phyloP scores from a whole-genome alignment of 2,329 filamentous ascomycete genomes.

The Teratosphaeria gauchensis region DNA sequence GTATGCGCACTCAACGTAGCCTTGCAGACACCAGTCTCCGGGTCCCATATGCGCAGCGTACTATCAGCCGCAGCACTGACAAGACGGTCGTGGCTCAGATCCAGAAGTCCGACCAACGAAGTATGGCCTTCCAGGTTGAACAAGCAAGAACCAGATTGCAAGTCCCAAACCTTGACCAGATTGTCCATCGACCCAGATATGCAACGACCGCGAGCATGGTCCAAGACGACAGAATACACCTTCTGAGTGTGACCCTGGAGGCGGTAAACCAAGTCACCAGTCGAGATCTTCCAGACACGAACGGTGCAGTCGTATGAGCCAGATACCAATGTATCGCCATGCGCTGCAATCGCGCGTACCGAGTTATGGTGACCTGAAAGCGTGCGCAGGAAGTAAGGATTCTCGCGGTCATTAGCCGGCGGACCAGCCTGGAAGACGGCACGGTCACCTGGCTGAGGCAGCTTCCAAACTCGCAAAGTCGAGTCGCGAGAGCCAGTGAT shows the following conservation, averaged over 20 bases:
- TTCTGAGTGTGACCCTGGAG: conserved; percentile 83
- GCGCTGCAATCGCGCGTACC: conserved; percentile 87
- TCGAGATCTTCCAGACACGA: conserved; percentile 94
- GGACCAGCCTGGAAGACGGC: conserved; percentile 71
- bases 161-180: conserved; percentile 92
- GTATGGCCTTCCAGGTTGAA: conserved; percentile 89
- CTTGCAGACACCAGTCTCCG: conserved; percentile 81
- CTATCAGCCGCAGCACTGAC: conserved; percentile 94
- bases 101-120: conserved; percentile 82
- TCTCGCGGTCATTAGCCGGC: conserved; percentile 64
- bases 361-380: conserved; percentile 83
- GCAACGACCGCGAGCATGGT: conserved; percentile 83
- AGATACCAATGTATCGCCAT: conserved; percentile 91
- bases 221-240: conserved; percentile 93
- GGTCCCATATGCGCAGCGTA: conserved; percentile 93
- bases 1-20: conserved; percentile 87
- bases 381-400: conserved; percentile 87
- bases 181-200: conserved; percentile 99
- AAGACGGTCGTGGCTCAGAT: conserved; percentile 78
- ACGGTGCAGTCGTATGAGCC: conserved; percentile 95
- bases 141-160: conserved; percentile 73
- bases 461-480: conserved; percentile 84
- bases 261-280: conserved; percentile 75
- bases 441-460: conserved; percentile 70
- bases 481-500: conserved; percentile 96